phyloP scores from a whole-genome alignment of 352 stramenopile genomes.

The Phytophthora ramorum region DNA sequence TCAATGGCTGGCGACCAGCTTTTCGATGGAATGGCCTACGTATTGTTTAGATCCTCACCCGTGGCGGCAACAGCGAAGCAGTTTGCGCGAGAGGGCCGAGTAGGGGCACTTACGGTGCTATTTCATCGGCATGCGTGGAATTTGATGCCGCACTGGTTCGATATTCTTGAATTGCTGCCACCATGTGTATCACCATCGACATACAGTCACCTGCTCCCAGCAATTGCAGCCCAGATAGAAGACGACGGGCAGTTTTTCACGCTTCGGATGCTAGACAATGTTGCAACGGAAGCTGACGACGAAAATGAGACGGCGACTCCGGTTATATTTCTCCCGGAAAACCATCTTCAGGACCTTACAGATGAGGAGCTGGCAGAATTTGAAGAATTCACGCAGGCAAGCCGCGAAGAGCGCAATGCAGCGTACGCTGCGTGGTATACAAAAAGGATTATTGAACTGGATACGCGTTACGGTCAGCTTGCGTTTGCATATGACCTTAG shows the following conservation, averaged over 20 bases:
- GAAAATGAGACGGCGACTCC: slow-evolving; percentile 21
- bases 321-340: slow-evolving; percentile 45
- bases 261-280: slow-evolving; percentile 20
- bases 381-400: slow-evolving; percentile 35
- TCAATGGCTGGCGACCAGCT: slow-evolving; percentile 34
- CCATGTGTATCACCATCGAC: slow-evolving; percentile 39
- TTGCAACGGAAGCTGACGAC: not conserved
- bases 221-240: slow-evolving; percentile 33
- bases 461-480: slow-evolving; percentile 68
- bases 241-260: slow-evolving; percentile 54
- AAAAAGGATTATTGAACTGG: slow-evolving; percentile 61
- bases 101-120: slow-evolving; percentile 51
- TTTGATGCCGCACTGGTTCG: slow-evolving; percentile 52
- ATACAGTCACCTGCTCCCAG: slow-evolving; percentile 62
- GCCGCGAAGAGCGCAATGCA: slow-evolving; percentile 29
- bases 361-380: slow-evolving; percentile 47
- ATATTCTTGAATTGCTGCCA: slow-evolving; percentile 58
- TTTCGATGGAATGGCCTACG: slow-evolving; percentile 51
- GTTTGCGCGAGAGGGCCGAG: slow-evolving; percentile 57
- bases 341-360: slow-evolving; percentile 49
- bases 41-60: slow-evolving; percentile 35
- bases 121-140: slow-evolving; percentile 62
- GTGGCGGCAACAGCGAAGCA: slow-evolving; percentile 49
- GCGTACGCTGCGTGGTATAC: slow-evolving; percentile 62
- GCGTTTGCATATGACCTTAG: slow-evolving; percentile 53